Evolutionary conservation across 306 rosid genomes (phyloP).

Genomic region (Rubus parviflorus): DNA sequence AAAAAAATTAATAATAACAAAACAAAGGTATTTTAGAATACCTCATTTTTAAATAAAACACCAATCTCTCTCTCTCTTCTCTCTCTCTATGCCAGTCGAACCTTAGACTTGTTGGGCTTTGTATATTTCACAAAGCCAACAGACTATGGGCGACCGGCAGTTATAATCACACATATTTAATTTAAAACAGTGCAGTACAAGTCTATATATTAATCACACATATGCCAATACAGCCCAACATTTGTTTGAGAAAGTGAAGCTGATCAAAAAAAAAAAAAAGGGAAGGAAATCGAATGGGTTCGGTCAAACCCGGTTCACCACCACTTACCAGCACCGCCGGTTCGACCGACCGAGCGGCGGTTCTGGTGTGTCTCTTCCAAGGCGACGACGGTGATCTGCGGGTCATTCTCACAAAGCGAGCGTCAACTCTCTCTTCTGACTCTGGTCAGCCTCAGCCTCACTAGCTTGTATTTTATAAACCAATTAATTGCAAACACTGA

Average conservation of each 20-base stretch:
- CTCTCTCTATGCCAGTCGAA: neutral
- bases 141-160: neutral
- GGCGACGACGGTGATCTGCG: slow-evolving; percentile 47
- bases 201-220: no score
- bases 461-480: neutral
- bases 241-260: neutral
- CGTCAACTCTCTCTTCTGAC: slow-evolving; percentile 71
- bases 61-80: neutral
- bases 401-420: slow-evolving; percentile 65
- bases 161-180: neutral
- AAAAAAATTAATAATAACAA: neutral
- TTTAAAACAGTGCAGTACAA: no score
- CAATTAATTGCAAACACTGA: neutral
- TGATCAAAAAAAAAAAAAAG: neutral
- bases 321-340: slow-evolving; percentile 12
- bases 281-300: neutral
- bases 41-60: neutral
- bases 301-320: slow-evolving; percentile 17
- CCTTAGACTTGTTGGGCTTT: neutral
- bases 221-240: no score
- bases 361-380: slow-evolving; percentile 63
- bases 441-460: slow-evolving; percentile 41
- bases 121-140: neutral
- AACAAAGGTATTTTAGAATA: neutral
- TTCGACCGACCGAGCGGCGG: slow-evolving; percentile 55